Evolutionary conservation across 805 yeast genomes (phyloP).

Genomic region (Suhomyces pyralidae): DNA sequence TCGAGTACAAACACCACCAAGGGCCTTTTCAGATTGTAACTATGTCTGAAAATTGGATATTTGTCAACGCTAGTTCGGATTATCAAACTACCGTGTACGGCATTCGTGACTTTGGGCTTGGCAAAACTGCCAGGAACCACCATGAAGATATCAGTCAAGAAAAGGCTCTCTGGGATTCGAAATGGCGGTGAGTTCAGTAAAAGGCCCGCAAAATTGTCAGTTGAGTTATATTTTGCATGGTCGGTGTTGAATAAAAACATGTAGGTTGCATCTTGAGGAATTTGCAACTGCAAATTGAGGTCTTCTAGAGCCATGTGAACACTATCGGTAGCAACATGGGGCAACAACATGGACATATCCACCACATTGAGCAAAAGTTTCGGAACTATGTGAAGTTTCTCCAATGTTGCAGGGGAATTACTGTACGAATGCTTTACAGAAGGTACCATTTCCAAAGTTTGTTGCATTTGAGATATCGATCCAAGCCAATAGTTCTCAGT

Average conservation of each 20-base stretch:
- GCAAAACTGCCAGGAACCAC: constrained; percentile 31
- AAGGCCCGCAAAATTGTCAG: constrained; percentile 19
- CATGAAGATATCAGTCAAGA: constrained; percentile 36
- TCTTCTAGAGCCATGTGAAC: constrained; percentile 5
- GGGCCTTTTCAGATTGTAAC: constrained; percentile 25
- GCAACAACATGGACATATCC: not conserved
- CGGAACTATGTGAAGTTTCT: not conserved
- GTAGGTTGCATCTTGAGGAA: constrained; percentile 34
- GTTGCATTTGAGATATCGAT: not conserved
- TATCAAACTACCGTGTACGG: constrained; percentile 11
- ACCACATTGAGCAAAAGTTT: not conserved
- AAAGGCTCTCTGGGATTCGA: constrained; percentile 30
- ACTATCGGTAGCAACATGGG: not conserved
- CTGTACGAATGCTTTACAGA: not conserved
- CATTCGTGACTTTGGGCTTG: constrained; percentile 6
- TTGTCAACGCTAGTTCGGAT: constrained; percentile 9
- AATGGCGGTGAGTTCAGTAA: constrained; percentile 38
- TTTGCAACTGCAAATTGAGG: not conserved
- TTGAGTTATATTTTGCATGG: constrained; percentile 9
- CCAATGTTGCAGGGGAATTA: not conserved
- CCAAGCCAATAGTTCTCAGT: not conserved
- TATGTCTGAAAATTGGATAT: constrained; percentile 27
- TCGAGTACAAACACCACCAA: constrained; percentile 37
- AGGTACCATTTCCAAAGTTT: not conserved
- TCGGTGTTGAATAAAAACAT: constrained; percentile 40